Conservation (phyloP, 2,329 filamentous ascomycete genomes). For the Penicillium capsulatum region DNA sequence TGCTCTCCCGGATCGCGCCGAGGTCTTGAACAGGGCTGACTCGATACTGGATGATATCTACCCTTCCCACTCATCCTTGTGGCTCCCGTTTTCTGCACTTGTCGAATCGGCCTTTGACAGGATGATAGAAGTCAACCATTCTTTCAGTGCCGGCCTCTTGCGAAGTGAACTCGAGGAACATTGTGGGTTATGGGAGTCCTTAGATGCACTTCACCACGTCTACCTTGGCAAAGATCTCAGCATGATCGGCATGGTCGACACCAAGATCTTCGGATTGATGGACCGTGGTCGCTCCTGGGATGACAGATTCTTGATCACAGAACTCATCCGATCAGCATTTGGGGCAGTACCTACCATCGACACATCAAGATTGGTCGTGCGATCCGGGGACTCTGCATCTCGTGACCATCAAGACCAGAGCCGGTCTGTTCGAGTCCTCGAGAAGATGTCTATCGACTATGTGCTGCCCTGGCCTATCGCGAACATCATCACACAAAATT, state of each 20-base stretch:
- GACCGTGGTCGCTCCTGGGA: constrained; percentile 65
- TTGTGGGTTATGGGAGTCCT: constrained; percentile 61
- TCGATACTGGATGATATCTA: constrained; percentile 29
- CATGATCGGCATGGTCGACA: constrained; percentile 61
- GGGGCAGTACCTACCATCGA: constrained; percentile 52
- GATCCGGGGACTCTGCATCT: constrained; percentile 42
- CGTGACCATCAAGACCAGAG: constrained; percentile 47
- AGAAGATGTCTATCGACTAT: constrained; percentile 63
- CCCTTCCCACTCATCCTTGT: constrained; percentile 38
- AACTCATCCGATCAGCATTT: constrained; percentile 70
- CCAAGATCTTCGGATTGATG: constrained; percentile 69
- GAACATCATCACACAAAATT: constrained; percentile 67
- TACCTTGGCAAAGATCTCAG: constrained; percentile 75
- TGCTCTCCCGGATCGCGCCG: constrained; percentile 35
- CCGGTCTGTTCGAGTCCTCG: constrained; percentile 60
- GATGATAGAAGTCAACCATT: constrained; percentile 75
- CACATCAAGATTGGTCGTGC: constrained; percentile 59
- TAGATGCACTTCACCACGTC: constrained; percentile 65
- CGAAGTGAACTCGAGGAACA: constrained; percentile 63
- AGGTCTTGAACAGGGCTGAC: constrained; percentile 35
- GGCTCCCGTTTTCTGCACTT: constrained; percentile 56
- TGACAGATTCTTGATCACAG: constrained; percentile 75
- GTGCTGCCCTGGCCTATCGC: constrained; percentile 61
- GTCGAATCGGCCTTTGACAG: constrained; percentile 66
- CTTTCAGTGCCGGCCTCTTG: constrained; percentile 63